phyloP scores from a whole-genome alignment of 2,329 filamentous ascomycete species.

The Xylaria sp. region DNA sequence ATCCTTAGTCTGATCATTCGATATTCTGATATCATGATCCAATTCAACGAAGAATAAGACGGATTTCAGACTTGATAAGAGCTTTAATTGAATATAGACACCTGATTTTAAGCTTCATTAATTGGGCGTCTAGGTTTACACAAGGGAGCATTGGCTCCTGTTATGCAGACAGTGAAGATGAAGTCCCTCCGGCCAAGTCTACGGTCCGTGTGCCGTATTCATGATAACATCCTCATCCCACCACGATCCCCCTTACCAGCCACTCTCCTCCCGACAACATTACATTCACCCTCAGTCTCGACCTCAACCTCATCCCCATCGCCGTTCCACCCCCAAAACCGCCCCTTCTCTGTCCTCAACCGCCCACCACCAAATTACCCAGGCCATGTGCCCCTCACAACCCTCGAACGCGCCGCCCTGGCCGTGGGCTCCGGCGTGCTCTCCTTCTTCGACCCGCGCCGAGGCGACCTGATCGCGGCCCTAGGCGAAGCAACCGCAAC shows the following conservation, averaged over 20 bases:
- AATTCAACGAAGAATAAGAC: neutral
- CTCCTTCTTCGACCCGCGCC: constrained; percentile 78
- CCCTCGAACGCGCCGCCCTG: constrained; percentile 78
- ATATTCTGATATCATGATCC: constrained; percentile 11
- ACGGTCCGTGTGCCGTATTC: constrained; percentile 31
- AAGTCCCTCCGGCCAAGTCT: constrained; percentile 41
- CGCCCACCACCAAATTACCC: constrained; percentile 89
- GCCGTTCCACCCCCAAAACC: neutral
- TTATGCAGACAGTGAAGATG: constrained; percentile 36
- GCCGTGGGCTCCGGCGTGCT: constrained; percentile 72
- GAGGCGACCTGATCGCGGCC: constrained; percentile 91
- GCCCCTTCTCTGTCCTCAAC: constrained; percentile 81
- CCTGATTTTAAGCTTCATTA: too few species aligned
- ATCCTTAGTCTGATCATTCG: constrained; percentile 3
- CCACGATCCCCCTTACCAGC: constrained; percentile 5
- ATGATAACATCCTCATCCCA: constrained; percentile 8
- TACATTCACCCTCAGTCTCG: neutral
- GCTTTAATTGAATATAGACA: neutral
- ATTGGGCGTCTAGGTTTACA: neutral
- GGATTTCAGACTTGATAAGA: neutral
- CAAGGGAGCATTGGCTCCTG: constrained; percentile 13
- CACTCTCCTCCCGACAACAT: constrained; percentile 17
- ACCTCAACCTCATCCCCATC: neutral
- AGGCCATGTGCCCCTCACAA: constrained; percentile 89
- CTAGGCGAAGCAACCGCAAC: constrained; percentile 95